A percentile compares a stretch with the other conserved stretches of the same genome.
phyloP scores from a whole-genome alignment of 225 moss, liverwort and hornwort species.

The Sphagnum tenellum region DNA sequence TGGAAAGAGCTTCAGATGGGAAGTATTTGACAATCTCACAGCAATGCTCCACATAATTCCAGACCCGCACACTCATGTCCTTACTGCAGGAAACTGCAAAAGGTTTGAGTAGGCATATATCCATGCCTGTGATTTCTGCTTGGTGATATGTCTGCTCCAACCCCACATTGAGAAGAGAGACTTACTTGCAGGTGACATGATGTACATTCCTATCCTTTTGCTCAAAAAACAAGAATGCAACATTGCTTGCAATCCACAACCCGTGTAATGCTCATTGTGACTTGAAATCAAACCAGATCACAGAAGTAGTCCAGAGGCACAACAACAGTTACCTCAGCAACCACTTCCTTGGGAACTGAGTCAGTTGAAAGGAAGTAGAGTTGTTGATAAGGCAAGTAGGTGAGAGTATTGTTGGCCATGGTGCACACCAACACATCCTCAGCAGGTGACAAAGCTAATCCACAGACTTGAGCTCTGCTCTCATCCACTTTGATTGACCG shows the following conservation, averaged over 20 bases:
- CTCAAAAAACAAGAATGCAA: neutral
- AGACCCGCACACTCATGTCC: constrained; percentile 57
- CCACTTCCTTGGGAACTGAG: constrained; percentile 36
- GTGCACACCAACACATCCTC: constrained; percentile 50
- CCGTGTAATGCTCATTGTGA: too few species aligned
- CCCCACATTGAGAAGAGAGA: neutral
- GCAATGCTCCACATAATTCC: constrained; percentile 67
- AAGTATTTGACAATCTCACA: constrained; percentile 59
- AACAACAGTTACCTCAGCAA: constrained; percentile 6
- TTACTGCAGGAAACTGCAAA: constrained; percentile 62
- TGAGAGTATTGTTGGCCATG: constrained; percentile 36
- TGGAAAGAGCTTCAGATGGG: constrained; percentile 60
- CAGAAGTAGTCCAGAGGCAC: too few species aligned
- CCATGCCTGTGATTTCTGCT: constrained; percentile 58
- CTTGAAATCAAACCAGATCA: too few species aligned
- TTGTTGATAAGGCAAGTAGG: constrained; percentile 46
- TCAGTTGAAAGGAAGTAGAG: constrained; percentile 34
- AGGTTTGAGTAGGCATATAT: constrained; percentile 66
- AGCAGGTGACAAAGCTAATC: constrained; percentile 35
- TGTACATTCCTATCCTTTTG: too few species aligned
- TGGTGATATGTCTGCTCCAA: constrained; percentile 53
- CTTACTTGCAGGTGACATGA: too few species aligned
- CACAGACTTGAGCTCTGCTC: constrained; percentile 26
- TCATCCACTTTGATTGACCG: constrained; percentile 46
- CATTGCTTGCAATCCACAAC: neutral